Percentiles rank a stretch among this genome's conserved stretches.
Evolutionary conservation across 768 basidiomycete species (phyloP).

Genomic region (Gautieria morchelliformis): DNA sequence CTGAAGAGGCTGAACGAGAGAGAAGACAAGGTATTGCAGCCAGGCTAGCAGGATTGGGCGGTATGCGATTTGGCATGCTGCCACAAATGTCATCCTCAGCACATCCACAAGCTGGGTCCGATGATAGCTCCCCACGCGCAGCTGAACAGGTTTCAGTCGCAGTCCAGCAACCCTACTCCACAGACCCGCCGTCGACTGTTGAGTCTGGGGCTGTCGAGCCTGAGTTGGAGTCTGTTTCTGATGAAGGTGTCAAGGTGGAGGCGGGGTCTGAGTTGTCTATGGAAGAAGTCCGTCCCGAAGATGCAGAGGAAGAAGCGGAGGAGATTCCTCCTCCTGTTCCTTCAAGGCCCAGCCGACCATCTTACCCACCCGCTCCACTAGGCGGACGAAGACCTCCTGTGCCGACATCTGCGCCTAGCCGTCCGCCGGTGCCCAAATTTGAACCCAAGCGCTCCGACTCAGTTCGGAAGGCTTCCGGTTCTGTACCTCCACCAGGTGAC

Average conservation of each 20-base stretch:
- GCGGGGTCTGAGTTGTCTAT: constrained; percentile 51
- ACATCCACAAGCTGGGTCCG: constrained; percentile 19
- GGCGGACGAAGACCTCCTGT: constrained; percentile 9
- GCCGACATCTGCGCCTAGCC: constrained; percentile 3
- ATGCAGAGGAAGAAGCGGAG: constrained; percentile 36
- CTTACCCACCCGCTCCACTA: constrained; percentile 9
- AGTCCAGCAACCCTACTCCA: background rate
- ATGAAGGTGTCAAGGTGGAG: constrained; percentile 57
- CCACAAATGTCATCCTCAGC: constrained; percentile 20
- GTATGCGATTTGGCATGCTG: constrained; percentile 49
- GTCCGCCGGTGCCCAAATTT: background rate
- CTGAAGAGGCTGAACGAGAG: constrained; percentile 23
- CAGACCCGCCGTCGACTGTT: constrained; percentile 9
- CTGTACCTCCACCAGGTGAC: constrained; percentile 21
- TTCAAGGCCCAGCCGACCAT: background rate
- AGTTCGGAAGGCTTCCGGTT: background rate
- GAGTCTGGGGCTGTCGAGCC: constrained; percentile 16
- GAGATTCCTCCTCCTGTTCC: constrained; percentile 49
- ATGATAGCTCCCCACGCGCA: constrained; percentile 18
- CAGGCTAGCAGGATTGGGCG: constrained; percentile 45
- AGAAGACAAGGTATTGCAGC: constrained; percentile 45
- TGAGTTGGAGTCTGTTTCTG: constrained; percentile 44
- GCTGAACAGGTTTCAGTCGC: constrained; percentile 18
- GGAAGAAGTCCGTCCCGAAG: constrained; percentile 55
- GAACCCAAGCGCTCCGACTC: background rate